Base-by-base conservation (phyloP, 2,329 filamentous ascomycete species). In the Penicillium palitans region DNA sequence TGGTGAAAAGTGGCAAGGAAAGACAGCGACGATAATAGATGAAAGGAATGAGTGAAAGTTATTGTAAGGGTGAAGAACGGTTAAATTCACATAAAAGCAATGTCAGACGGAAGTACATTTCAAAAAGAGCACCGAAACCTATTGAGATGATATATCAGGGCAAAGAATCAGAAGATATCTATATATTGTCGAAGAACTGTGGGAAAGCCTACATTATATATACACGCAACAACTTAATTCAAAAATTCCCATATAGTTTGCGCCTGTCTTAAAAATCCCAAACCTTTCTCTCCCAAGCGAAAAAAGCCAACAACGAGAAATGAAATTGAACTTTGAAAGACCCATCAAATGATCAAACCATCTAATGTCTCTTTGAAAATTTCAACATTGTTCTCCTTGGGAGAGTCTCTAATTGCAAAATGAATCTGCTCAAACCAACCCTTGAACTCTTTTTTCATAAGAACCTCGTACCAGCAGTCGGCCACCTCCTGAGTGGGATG, bases 401-500 rank as follows among this genome's bases (percentile, higher is more conserved):
- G 2, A 4, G 4, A 3, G 21, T 53, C 51, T 21, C 2, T 46
- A 2, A 90, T 83, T 0, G 87, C 88, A 78, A 90, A 90, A 61
- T 84, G 79, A 19, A 90, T 73, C 54, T 82, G 80, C 65, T 82
- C 75, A 83, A 86, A 89, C 84, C 87, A 88, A 1, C 85, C 84
- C 40, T 72, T 66, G 62, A 89, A 89, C 74, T 90, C 87, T 0
- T 61, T 39, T 68, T 90, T 86, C 31, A 68, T 57, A 55, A 90
- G 74, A 35, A 89, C 85, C 66, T 86, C 81, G 29, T 77, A 69
- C 80, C 87, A 91, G 64, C 86, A 87, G 35, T 74, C 59, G 2
- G 84, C 87, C n/a, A 90, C 83, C 60, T 86, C 84, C 33, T 76
- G 72, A 0, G 79, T 79, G 9, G 88, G 88, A 68, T 90, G 89